phyloP scores from a whole-genome alignment of 108 stramenopile genomes.

The Seminavis robusta region DNA sequence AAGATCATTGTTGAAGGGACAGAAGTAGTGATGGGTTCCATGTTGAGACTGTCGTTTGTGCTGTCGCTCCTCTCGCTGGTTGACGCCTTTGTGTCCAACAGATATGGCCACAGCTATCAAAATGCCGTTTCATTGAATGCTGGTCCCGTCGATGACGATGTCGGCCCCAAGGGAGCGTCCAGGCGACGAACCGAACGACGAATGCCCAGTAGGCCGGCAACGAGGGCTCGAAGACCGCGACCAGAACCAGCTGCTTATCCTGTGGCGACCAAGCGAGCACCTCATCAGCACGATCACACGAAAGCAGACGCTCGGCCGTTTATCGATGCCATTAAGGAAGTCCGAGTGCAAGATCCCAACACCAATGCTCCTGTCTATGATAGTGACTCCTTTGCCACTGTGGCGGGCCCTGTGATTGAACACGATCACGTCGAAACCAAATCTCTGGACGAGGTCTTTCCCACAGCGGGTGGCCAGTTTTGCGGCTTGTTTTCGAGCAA shows the following conservation, averaged over 20 bases:
- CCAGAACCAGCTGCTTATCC: background rate
- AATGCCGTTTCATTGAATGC: no score
- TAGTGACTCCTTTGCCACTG: background rate
- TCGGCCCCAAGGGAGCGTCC: no score
- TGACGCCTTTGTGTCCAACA: no score
- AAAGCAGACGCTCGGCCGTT: conserved; percentile 40
- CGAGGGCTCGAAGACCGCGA: background rate
- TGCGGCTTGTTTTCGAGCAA: conserved; percentile 37
- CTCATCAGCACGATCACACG: conserved; percentile 42
- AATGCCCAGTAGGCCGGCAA: no score
- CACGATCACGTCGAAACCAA: background rate
- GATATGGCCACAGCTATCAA: no score
- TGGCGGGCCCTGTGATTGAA: background rate
- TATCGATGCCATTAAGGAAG: conserved; percentile 8
- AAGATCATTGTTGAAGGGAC: no score
- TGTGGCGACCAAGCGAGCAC: conserved; percentile 22
- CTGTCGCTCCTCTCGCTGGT: no score
- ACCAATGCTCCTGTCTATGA: background rate
- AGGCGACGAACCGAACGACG: no score
- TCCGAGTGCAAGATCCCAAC: background rate
- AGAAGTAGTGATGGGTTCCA: no score
- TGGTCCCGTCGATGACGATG: no score
- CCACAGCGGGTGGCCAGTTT: no score
- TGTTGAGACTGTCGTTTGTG: no score
- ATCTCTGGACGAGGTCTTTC: background rate